Base-by-base conservation (phyloP, 2,329 filamentous ascomycete genomes). In the Phaeosphaeriaceae sp. region DNA sequence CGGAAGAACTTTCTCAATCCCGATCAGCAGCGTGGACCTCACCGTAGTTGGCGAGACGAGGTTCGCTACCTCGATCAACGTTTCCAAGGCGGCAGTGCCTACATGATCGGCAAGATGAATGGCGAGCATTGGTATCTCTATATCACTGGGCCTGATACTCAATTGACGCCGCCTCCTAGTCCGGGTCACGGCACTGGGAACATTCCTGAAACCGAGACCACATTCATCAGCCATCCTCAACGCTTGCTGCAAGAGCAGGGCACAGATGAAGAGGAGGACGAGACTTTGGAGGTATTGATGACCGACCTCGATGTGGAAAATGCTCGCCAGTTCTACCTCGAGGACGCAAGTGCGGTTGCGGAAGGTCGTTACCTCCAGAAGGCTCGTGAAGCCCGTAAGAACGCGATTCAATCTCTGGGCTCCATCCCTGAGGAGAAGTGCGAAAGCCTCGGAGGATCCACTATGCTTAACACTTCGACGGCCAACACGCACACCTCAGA, bases 71-170 rank as follows among this genome's bases (percentile, higher is more conserved):
- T 99, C 56, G 94, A 99, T 76, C 88, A 89, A 71, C 90, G 92
- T 75, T 97, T 99, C 72, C 81, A 89, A 54, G 88, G 90, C 48
- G 94, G 94, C 46, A 97, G 93, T 74, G 94, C 94, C 42, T 99
- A 99, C 76, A 96, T 97, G 92, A 95, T 99, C 60, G 94, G 94
- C 68, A 97, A 97, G 79, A 97, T 97, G 93, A 99, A 99, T 64
- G 93, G 94, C 50, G 94, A 99, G 74, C 94, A 99, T 67, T 99
- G 94, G 94, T 97, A 97, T 73, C 80, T 99, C 47, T 99, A 99
- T 78, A 87, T 97, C 66, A 97, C 94, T 11, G 90, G 90, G 42
- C 93, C 94, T 15, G 87, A 88, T 71, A 87, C 84, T 39, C 79
- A 84, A 45, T 80, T 95, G 58, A 96, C 92, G 0, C 92, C 92